These are phyloP conservation scores for Lojkania enalia DNA, from an alignment of 2,329 filamentous ascomycete species.

Conservation along the genomic window DNA sequence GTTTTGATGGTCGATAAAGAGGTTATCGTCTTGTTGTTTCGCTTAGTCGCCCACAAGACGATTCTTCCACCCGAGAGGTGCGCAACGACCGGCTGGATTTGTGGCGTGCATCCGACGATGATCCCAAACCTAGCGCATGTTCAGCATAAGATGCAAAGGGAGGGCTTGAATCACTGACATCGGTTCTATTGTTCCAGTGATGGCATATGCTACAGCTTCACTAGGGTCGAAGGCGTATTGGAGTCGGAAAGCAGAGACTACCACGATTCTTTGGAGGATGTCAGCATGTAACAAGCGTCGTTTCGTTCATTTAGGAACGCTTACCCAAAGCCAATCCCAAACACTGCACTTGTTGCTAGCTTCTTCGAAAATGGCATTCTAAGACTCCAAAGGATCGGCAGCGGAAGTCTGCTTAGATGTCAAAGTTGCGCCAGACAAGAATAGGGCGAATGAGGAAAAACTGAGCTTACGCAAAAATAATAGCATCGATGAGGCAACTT, in stretches of 20 bases:
- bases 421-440: slow-evolving; percentile 1
- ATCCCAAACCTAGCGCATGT: no score
- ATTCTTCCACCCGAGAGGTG: slow-evolving; percentile 3
- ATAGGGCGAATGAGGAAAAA: neutral
- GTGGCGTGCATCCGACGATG: slow-evolving; percentile 6
- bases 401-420: slow-evolving; percentile 1
- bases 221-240: slow-evolving; percentile 1
- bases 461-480: slow-evolving; percentile 7
- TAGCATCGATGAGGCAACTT: slow-evolving; percentile 1
- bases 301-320: neutral
- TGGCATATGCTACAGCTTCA: slow-evolving; percentile 1
- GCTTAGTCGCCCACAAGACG: neutral
- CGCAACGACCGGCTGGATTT: slow-evolving; percentile 2
- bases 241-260: slow-evolving; percentile 6
- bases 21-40: neutral
- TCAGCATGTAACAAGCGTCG: neutral
- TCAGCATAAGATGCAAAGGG: no score
- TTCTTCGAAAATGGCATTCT: slow-evolving; percentile 4
- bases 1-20: neutral
- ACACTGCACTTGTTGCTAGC: slow-evolving; percentile 4
- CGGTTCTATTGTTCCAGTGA: slow-evolving; percentile 5
- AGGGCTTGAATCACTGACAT: no score
- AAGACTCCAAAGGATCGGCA: slow-evolving; percentile 4
- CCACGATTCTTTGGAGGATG: slow-evolving; percentile 4
- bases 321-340: slow-evolving; percentile 7